Percentiles rank a stretch among this genome's conserved stretches.
These are phyloP conservation scores for Penicillium sp. DNA, from an alignment of 2,329 filamentous ascomycete genomes.

Conservation along the genomic window DNA sequence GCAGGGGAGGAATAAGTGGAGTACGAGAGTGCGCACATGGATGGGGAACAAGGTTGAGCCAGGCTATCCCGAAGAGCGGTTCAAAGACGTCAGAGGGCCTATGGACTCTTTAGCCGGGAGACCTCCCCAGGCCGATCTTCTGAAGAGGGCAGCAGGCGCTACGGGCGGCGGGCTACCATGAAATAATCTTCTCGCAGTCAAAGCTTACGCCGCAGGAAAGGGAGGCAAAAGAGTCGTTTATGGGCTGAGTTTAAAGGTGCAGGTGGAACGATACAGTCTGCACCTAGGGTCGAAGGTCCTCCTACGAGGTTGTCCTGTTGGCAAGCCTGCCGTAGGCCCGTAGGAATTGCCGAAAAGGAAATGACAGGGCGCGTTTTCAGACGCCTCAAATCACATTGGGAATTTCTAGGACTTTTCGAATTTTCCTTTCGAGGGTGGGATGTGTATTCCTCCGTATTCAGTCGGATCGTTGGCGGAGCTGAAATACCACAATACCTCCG, in stretches of 20 bases:
- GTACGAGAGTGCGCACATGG: slow-evolving; percentile 10
- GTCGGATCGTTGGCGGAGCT: slow-evolving; percentile 8
- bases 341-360: not conserved
- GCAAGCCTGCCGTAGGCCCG: not conserved
- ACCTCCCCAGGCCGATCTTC: not conserved
- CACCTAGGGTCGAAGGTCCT: no score
- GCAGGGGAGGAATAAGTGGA: slow-evolving; percentile 16
- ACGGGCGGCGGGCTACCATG: slow-evolving; percentile 12
- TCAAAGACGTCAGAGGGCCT: slow-evolving; percentile 11
- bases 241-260: not conserved
- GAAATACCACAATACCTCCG: slow-evolving; percentile 16
- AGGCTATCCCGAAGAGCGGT: slow-evolving; percentile 17
- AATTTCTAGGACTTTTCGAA: not conserved
- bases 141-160: not conserved
- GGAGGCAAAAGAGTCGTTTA: not conserved
- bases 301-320: not conserved
- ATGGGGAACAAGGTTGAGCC: slow-evolving; percentile 24
- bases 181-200: not conserved
- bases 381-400: not conserved
- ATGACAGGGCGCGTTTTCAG: not conserved
- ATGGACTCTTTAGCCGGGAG: slow-evolving; percentile 5
- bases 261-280: not conserved
- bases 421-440: not conserved
- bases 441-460: not conserved
- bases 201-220: not conserved